These are phyloP conservation scores for Syzygium jambos DNA, from an alignment of 345 rosid genomes.

Conservation along the genomic window DNA sequence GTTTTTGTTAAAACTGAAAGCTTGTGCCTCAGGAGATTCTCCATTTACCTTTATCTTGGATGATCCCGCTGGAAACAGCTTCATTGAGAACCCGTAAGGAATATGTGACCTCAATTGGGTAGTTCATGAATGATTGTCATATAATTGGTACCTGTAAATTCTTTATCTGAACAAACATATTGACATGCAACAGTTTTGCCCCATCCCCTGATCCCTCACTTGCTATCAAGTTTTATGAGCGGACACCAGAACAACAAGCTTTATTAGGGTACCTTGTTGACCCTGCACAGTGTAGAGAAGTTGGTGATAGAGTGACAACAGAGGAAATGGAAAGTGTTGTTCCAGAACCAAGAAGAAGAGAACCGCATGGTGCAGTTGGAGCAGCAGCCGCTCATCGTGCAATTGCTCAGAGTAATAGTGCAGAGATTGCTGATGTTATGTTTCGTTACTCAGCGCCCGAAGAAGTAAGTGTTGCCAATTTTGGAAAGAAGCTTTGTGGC, in stretches of 20 bases:
- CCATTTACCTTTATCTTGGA: slow-evolving; percentile 74
- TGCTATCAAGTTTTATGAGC: slow-evolving; percentile 69
- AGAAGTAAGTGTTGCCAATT: slow-evolving; percentile 37
- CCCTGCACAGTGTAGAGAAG: slow-evolving; percentile 34
- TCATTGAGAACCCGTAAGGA: slow-evolving; percentile 90
- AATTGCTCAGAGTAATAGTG: slow-evolving; percentile 81
- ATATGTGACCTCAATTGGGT: not conserved
- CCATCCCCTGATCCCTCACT: slow-evolving; percentile 81
- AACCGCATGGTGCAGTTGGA: slow-evolving; percentile 79
- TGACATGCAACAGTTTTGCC: slow-evolving; percentile 39
- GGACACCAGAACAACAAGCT: slow-evolving; percentile 82
- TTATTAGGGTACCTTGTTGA: slow-evolving; percentile 62
- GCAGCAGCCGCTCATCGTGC: slow-evolving; percentile 79
- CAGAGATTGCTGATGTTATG: slow-evolving; percentile 69
- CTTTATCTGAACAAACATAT: not conserved
- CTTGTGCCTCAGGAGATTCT: slow-evolving; percentile 59
- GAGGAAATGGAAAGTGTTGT: slow-evolving; percentile 14
- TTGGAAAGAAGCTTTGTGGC: not conserved
- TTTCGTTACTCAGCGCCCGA: slow-evolving; percentile 83
- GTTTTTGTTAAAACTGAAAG: slow-evolving; percentile 69
- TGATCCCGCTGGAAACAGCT: slow-evolving; percentile 96
- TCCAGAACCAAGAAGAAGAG: slow-evolving; percentile 18
- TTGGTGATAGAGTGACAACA: slow-evolving; percentile 17
- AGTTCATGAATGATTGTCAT: not conserved
- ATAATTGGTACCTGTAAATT: not conserved